These are phyloP conservation scores for Populus trichocarpa DNA, from an alignment of 441 rosid genomes.

Conservation along the genomic window DNA sequence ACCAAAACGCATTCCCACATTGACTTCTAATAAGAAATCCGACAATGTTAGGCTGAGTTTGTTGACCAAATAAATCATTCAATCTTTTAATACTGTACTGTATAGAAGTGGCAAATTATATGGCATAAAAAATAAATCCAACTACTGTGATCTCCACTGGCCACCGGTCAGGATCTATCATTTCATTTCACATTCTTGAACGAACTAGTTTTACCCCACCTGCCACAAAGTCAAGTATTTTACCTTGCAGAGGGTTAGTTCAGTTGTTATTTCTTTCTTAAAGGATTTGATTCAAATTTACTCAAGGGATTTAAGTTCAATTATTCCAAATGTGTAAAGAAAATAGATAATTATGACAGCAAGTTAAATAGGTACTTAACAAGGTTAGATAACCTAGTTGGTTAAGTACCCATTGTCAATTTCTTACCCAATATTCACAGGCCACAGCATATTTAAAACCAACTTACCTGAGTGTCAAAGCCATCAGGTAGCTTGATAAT, in stretches of 20 bases:
- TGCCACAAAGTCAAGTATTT: constrained; percentile 29
- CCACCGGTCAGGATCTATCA: constrained; percentile 42
- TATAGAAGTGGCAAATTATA: constrained; percentile 12
- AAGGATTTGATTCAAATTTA: not conserved
- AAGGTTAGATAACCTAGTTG: not conserved
- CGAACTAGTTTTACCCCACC: constrained; percentile 34
- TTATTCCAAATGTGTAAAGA: not conserved
- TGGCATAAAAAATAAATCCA: constrained; percentile 12
- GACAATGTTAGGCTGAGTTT: constrained; percentile 28
- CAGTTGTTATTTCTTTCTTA: constrained; percentile 2
- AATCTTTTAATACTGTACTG: constrained; percentile 8
- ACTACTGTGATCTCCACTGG: constrained; percentile 26
- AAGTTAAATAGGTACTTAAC: not conserved
- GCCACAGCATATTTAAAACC: not conserved
- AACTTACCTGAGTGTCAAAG: constrained; percentile 86
- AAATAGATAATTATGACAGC: not conserved
- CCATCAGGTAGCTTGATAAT: constrained; percentile 92
- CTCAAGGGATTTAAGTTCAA: constrained; percentile 5
- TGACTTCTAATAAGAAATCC: constrained; percentile 43
- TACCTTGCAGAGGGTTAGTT: not conserved
- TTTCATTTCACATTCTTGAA: constrained; percentile 34
- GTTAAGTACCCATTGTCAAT: not conserved
- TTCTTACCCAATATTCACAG: not conserved
- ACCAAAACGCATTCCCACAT: constrained; percentile 40
- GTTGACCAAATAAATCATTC: constrained; percentile 43